Evolutionary conservation across 768 basidiomycete genomes (phyloP), one percentile per base, ranked within the genome.

Genomic region (Boletus tomentosulus): DNA sequence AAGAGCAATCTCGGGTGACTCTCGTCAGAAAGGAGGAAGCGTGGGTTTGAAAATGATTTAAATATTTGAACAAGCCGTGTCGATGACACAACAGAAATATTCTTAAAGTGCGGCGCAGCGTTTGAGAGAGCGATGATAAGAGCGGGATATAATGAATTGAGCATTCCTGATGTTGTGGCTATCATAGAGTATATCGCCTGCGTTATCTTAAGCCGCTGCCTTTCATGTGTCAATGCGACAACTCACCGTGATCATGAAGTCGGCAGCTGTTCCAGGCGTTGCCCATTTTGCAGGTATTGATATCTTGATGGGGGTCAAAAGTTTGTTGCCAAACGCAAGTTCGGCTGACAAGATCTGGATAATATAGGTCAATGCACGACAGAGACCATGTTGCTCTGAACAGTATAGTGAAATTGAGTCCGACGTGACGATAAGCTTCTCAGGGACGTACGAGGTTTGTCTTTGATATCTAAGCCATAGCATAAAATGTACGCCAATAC

Each of bases 1-100:
- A 90, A 98, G 31, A 98, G 78, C 30, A 98, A 73, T 56, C 97
- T 75, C 1, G 97, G 97, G 65, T 98, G 93, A 7, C 95, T 92
- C 70, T 98, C 97, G 57, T 98, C 97, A 3, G 90, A 86, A 19
- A 99, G 73, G 33, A 98, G 73, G 70, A 98, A 98, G 3, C 84
- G 73, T 0, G 97, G 91, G 55, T 87, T 91, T 6, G 92, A 86
- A 66, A 99, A 96, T 0, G 96, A 92, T 28, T 81, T 86, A 72
- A 97, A 92, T 6, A 98, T 79, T 69, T 97, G 93, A 34, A 95
- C 67, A 7, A 99, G 77, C 16, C 90, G 80, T 6, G 89, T 87
- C 3, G 93, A 88, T 12, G 92, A 84, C 31, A 85, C 83, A 46
- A 93, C 82, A 38, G 85, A 85, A 22, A 97, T 76, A 58, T 88